Evolutionary conservation across 164 flowering plant species (phyloP), one percentile per base, ranked within the genome.

Genomic region (Brasenia schreberi): DNA sequence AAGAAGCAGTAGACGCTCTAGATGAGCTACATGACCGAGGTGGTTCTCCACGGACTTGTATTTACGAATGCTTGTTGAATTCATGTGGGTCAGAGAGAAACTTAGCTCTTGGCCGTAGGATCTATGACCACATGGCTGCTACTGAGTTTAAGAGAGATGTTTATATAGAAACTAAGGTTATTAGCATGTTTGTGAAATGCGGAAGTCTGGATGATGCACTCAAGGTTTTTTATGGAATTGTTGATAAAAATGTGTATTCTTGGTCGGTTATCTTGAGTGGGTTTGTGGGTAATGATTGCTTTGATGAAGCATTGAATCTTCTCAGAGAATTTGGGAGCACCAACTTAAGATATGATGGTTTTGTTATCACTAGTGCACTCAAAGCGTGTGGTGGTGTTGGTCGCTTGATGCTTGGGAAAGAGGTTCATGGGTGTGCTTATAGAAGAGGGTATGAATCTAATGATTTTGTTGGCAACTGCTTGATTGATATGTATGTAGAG

Each of bases 221-320:
- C 6, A 18, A 45, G 6, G 73, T 49, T 12, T 70, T 70, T 66
- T 49, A 52, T 5, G 66, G 5, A 11, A 59, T 66, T 53, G 19
- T 10, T 33, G 63, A 45, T 45, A 65, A 66, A 68, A 66, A 62
- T 11, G 42, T 62, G 53, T 23, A 33, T 43, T 18, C 42, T 2
- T 66, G 64, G 62, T 70, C 69, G 11, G 68, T 66, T n/a, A 66
- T 70, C 56, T 61, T 70, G n/a, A 66, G 53, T 61, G 69, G 66
- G 19, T 39, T 62, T 62, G 66, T 65, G 62, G 4, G 42, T 4
- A 18, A 4, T 18, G 68, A 43, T 52, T 45, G n/a, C 53, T 66
- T 70, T 23, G 44, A 65, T 23, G 72, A 66, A n/a, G 72, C 65
- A 43, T 27, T 70, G 53, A 45, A 45, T 27, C 42, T 70, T 65